These are phyloP conservation scores for Schizonepeta tenuifolia DNA, from an alignment of 257 asterid species.

Conservation along the genomic window DNA sequence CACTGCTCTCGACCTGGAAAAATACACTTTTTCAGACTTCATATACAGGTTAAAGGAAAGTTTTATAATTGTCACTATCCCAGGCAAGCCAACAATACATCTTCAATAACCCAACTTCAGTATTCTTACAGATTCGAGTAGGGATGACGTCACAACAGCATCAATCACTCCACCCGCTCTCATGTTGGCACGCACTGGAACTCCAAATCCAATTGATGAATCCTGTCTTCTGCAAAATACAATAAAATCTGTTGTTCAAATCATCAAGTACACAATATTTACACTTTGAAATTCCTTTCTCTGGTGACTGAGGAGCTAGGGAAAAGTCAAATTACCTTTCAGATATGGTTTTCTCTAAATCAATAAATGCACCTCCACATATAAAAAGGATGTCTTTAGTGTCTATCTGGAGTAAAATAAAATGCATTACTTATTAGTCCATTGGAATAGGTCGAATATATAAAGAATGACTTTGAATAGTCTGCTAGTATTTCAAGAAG, in stretches of 20 bases:
- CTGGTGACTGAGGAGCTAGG: slow-evolving; percentile 13
- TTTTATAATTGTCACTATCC: slow-evolving; percentile 28
- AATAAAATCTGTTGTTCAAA: slow-evolving; percentile 14
- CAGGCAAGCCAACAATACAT: slow-evolving; percentile 27
- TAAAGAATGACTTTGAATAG: not conserved
- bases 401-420: slow-evolving; percentile 64
- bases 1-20: slow-evolving; percentile 94
- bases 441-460: not conserved
- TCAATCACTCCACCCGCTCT: slow-evolving; percentile 76
- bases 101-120: slow-evolving; percentile 27
- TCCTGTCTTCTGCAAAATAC: slow-evolving; percentile 75
- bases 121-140: slow-evolving; percentile 83
- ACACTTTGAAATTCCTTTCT: not conserved
- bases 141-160: slow-evolving; percentile 78
- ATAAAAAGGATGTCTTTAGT: slow-evolving; percentile 90
- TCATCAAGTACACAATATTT: slow-evolving; percentile 7
- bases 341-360: slow-evolving; percentile 89
- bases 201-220: slow-evolving; percentile 95
- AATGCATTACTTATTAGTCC: slow-evolving; percentile 18
- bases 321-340: slow-evolving; percentile 63
- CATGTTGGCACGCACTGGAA: slow-evolving; percentile 92
- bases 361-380: slow-evolving; percentile 96
- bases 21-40: slow-evolving; percentile 34
- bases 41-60: slow-evolving; percentile 29
- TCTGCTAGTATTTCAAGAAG: slow-evolving; percentile 18